phyloP scores from a whole-genome alignment of 805 yeast species.

The Kuraishia borneana region DNA sequence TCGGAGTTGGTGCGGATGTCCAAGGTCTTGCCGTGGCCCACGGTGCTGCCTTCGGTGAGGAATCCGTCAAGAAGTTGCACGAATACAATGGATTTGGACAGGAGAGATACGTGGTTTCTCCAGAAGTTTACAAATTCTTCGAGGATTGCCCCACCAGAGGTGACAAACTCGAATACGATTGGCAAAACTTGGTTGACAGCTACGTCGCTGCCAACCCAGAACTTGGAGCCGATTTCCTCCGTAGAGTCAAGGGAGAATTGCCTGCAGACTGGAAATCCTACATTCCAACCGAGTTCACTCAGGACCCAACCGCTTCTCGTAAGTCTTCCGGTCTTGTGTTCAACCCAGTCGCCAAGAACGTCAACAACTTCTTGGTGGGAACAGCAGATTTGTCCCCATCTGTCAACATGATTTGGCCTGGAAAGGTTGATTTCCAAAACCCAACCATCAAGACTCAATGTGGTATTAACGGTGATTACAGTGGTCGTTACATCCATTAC shows the following conservation, averaged over 20 bases:
- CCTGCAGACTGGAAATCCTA: constrained; percentile 13
- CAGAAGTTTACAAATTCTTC: constrained; percentile 19
- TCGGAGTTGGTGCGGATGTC: constrained; percentile 21
- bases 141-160: constrained; percentile 13
- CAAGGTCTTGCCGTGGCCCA: constrained; percentile 21
- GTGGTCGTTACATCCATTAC: constrained; percentile 20
- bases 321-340: constrained; percentile 18
- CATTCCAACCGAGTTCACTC: constrained; percentile 11
- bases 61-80: constrained; percentile 10
- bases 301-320: constrained; percentile 14
- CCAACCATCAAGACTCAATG: constrained; percentile 12
- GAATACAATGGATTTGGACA: constrained; percentile 10
- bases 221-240: constrained; percentile 14
- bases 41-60: constrained; percentile 22
- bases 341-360: constrained; percentile 15
- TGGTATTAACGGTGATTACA: constrained; percentile 19
- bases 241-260: constrained; percentile 17
- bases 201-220: constrained; percentile 17
- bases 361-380: constrained; percentile 20
- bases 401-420: constrained; percentile 19
- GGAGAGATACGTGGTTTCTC: constrained; percentile 12
- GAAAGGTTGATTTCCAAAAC: constrained; percentile 19
- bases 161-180: constrained; percentile 9
- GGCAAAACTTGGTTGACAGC: constrained; percentile 13
- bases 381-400: constrained; percentile 25